Base-by-base conservation (phyloP, 1,284 basidiomycete species). In the Earliella scabrosa region DNA sequence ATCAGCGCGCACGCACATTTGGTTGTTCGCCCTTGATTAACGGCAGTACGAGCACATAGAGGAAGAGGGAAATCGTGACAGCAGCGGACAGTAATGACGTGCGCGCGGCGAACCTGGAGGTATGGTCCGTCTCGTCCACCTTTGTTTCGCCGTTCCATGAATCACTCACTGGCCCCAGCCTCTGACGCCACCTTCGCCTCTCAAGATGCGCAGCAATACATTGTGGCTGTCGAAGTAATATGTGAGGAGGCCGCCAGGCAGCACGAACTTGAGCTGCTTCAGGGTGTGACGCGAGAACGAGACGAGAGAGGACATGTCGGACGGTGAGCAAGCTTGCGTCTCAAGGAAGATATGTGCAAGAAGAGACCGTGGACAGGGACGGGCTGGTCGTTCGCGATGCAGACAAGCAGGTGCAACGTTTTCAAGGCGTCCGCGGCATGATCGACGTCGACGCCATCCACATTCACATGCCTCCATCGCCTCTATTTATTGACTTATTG, bases 231-330 rank as follows among this genome's bases (percentile, higher is more conserved):
- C 77, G 24, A 90, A 73, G 63, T 82, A 81, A 66, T 83, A 86
- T 2, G 87, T 88, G 63, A 85, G 63, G 40, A 73, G 67, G 6
- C 76, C 85, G 13, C 89, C 89, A 14, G 89, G 88, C 16, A 90
- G 66, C 40, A 90, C 83, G 52, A 90, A 84, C 67, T 89, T 88
- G 66, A 90, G 78, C 73, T 90, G 88, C 51, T 80, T 78, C 52
- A 82, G 69, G 1, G 83, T 82, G 66, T 90, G 85, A 50, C 75
- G 68, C 16, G 73, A 77, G 40, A 72, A 58, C 21, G 63, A 66
- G 27, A 64, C 45, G 45, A 63, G 61, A 18, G 58, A 62, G 21
- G 58, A 52, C 58, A 62, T 62, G 44, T 27, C 34, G 5, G 31
- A 11, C 23, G 21, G 39, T 13, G 20, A 18, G 8, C 23, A 14